These are phyloP conservation scores for Oenanthe javanica DNA, from an alignment of 140 eudicot species.

Conservation along the genomic window DNA sequence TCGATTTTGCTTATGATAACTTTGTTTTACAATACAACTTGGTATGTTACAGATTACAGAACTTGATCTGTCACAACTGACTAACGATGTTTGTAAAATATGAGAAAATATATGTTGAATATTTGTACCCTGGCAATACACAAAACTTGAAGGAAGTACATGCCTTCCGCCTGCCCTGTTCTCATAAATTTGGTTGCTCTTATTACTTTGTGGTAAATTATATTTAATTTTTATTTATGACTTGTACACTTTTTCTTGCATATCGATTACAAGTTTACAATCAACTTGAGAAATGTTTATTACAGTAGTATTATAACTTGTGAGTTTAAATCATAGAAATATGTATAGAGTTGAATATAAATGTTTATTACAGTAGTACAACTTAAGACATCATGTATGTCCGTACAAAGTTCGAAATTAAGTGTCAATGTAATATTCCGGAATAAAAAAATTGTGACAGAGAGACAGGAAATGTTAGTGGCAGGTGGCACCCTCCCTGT, in stretches of 20 bases:
- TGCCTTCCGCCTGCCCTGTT: neutral
- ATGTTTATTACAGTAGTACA: no score
- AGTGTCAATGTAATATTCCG: neutral
- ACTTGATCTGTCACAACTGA: neutral
- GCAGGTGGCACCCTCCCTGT: neutral
- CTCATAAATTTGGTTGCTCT: neutral
- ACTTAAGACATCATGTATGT: neutral
- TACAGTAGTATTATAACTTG: no score
- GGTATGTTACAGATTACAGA: neutral
- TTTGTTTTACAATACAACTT: neutral
- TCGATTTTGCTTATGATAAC: neutral
- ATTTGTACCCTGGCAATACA: neutral
- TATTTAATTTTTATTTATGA: no score
- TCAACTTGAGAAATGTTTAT: no score
- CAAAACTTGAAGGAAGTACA: neutral
- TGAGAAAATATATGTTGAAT: neutral
- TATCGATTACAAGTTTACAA: no score
- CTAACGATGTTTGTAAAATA: neutral
- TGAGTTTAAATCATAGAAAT: no score
- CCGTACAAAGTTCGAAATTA: neutral
- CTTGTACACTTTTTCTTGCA: no score
- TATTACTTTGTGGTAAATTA: neutral
- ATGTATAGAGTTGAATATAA: no score
- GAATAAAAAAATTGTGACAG: neutral
- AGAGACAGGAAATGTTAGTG: neutral